Evolutionary conservation across 1,284 basidiomycete species (phyloP).

Genomic region (Naganishia liquefaciens): DNA sequence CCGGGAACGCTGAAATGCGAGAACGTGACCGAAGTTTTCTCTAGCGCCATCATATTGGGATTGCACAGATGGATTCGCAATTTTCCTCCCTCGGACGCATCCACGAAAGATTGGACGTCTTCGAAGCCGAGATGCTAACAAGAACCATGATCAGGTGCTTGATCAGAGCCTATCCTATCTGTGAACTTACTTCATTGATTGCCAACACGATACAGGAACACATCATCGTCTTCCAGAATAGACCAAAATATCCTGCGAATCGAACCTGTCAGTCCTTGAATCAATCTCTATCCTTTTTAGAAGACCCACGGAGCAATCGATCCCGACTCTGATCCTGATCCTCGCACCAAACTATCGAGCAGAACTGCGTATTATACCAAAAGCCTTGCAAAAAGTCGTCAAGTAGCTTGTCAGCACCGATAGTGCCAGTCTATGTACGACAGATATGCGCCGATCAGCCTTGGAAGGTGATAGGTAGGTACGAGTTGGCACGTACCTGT

Average conservation of each 20-base stretch:
- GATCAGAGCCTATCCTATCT: neutral
- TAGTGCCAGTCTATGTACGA: neutral
- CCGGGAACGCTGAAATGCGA: slow-evolving; percentile 10
- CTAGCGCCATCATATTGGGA: slow-evolving; percentile 14
- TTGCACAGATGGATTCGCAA: slow-evolving; percentile 11
- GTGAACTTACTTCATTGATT: slow-evolving; percentile 7
- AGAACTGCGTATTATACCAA: neutral
- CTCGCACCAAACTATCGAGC: slow-evolving; percentile 8
- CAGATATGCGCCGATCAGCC: no score
- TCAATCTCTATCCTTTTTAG: neutral
- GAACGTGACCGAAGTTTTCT: slow-evolving; percentile 4
- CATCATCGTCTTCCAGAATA: slow-evolving; percentile 16
- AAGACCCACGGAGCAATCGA: slow-evolving; percentile 5
- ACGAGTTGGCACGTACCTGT: neutral
- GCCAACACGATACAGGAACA: slow-evolving; percentile 12
- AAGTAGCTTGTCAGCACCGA: neutral
- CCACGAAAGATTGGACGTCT: slow-evolving; percentile 15
- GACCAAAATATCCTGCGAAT: neutral
- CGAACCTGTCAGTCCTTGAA: neutral
- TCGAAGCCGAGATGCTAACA: slow-evolving; percentile 4
- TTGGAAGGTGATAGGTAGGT: neutral
- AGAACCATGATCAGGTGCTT: neutral
- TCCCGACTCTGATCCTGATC: slow-evolving; percentile 9
- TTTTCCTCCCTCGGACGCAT: neutral
- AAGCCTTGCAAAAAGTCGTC: slow-evolving; percentile 12